These are phyloP conservation scores for Fonsecaea multimorphosa DNA, from an alignment of 2,329 filamentous ascomycete species.

Conservation along the genomic window DNA sequence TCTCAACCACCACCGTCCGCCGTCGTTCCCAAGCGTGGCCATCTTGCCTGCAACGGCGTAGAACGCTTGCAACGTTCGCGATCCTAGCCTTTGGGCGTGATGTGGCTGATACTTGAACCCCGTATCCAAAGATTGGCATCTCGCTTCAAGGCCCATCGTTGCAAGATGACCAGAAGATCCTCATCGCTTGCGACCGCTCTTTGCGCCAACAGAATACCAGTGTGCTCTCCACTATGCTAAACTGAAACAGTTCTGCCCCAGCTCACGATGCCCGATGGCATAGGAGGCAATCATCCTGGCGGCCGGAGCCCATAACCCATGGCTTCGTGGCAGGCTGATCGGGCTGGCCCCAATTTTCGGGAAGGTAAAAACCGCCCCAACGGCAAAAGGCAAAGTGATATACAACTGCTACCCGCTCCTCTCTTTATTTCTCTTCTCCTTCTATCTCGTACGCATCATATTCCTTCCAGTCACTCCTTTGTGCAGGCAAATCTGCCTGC, in stretches of 20 bases:
- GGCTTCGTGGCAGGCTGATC: constrained; percentile 19
- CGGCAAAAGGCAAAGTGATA: constrained; percentile 20
- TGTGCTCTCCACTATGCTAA: constrained; percentile 25
- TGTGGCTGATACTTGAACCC: constrained; percentile 15
- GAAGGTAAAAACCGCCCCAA: constrained; percentile 9
- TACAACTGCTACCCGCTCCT: constrained; percentile 17
- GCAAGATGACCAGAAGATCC: constrained; percentile 15
- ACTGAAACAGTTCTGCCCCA: constrained; percentile 28
- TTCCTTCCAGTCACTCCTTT: constrained; percentile 33
- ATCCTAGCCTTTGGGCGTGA: neutral
- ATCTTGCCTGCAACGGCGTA: neutral
- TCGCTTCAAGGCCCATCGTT: constrained; percentile 14
- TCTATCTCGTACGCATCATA: constrained; percentile 19
- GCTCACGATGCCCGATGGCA: constrained; percentile 3
- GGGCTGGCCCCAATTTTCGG: constrained; percentile 22
- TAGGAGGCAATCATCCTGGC: constrained; percentile 7
- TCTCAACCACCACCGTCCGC: neutral
- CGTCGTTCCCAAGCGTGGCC: neutral
- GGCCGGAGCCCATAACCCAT: constrained; percentile 12
- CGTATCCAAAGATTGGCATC: constrained; percentile 28
- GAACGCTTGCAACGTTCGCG: neutral
- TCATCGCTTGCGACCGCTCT: constrained; percentile 3
- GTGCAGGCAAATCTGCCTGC: constrained; percentile 33
- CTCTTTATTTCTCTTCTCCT: neutral
- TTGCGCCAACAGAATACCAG: constrained; percentile 4